Base-by-base conservation (phyloP, 1,284 basidiomycete genomes). In the Cryptococcus floricola region DNA sequence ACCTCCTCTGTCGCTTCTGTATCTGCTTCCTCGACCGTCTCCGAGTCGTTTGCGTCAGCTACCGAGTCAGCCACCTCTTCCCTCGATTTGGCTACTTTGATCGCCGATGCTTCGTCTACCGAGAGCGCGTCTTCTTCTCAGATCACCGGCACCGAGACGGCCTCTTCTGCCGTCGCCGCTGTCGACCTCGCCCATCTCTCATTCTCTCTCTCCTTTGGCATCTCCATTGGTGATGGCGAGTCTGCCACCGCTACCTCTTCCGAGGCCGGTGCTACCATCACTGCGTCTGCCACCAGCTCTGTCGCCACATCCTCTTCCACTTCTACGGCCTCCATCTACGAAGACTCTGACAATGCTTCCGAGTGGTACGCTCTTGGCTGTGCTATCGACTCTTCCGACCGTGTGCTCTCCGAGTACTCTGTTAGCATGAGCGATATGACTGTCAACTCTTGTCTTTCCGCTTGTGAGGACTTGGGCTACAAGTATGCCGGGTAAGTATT, bases 281-380 rank as follows among this genome's bases (percentile, higher is more conserved):
- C 60, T 34, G 39, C 55, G 25, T 50, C 61, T 34, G 58, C 60
- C 2, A 56, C 61, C n/a, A 53, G 56, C 10, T 56, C 65, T 18
- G 56, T 64, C 31, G 48, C 65, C 1, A 60, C 62, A 7, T 42
- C 41, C 41, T 34, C 31, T 34, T 34, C 5, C 31, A 42, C 14
- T 8, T 53, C 61, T 43, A 53, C 61, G 39, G 50, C 60, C 23
- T 57, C 44, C 48, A 52, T 60, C 37, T 50, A 63, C 58, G 53
- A 53, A 39, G 56, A 60, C 48, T 39, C 41, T 38, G 47, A 57
- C 57, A 60, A 67, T 50, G 50, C 64, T 10, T 64, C 67, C 39
- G 69, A 68, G 52, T 75, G 71, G 73, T 64, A 66, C 54, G 48
- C 60, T 23, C 61, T 70, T 48, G 75, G 73, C n/a, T 75, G 75